These are phyloP conservation scores for Xylariaceae sp. DNA, from an alignment of 2,329 filamentous ascomycete species.

Conservation along the genomic window DNA sequence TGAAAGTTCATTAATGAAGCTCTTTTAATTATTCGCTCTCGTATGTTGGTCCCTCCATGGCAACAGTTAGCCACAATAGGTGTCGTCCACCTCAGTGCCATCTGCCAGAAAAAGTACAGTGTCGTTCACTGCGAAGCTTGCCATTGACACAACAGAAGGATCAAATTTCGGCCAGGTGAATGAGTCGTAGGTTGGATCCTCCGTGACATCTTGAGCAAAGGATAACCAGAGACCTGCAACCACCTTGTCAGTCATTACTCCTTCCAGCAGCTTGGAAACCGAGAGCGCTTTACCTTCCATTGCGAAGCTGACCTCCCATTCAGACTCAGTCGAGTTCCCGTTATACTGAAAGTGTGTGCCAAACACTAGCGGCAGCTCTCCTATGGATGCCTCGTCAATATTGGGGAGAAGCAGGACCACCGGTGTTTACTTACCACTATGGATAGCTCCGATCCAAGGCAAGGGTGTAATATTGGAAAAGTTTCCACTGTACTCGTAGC, in stretches of 20 bases:
- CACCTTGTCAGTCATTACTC: neutral
- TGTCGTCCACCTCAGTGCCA: neutral
- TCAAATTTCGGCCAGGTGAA: slow-evolving; percentile 21
- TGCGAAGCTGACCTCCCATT: slow-evolving; percentile 21
- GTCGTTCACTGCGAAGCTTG: neutral
- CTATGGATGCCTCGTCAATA: slow-evolving; percentile 3
- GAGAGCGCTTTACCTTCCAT: slow-evolving; percentile 22
- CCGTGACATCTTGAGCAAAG: slow-evolving; percentile 16
- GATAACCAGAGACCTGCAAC: slow-evolving; percentile 22
- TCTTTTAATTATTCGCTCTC: neutral
- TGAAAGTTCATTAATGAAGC: neutral
- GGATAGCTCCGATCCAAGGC: slow-evolving; percentile 27
- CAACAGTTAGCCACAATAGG: neutral
- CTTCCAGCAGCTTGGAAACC: neutral
- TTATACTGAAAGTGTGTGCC: slow-evolving; percentile 26
- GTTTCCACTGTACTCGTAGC: slow-evolving; percentile 33
- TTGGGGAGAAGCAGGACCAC: neutral
- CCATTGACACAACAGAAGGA: neutral
- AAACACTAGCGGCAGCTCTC: slow-evolving; percentile 27
- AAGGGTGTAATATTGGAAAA: slow-evolving; percentile 30
- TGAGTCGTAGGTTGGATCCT: slow-evolving; percentile 12
- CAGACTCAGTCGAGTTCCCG: slow-evolving; percentile 25
- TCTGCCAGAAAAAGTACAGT: neutral
- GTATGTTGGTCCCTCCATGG: no score
- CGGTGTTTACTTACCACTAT: slow-evolving; percentile 16